Conservation (phyloP, 1,284 basidiomycete species). For the Anthracocystis panici-leucophaei region DNA sequence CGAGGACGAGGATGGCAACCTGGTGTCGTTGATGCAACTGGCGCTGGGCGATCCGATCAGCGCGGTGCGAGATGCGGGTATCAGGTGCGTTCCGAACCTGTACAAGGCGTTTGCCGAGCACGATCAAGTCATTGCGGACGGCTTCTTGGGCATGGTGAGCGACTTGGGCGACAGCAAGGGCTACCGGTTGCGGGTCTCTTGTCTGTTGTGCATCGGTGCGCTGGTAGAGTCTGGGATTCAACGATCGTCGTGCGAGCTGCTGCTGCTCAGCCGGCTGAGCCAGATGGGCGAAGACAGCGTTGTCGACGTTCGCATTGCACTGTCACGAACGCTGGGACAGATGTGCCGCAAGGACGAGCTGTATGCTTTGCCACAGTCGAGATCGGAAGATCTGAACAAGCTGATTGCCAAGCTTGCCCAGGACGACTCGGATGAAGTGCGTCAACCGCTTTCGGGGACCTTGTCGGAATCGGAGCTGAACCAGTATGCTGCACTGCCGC, state of each 20-base stretch:
- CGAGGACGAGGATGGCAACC: slow-evolving; percentile 66
- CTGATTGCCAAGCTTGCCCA: slow-evolving; percentile 54
- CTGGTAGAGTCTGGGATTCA: slow-evolving; percentile 58
- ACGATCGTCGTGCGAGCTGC: slow-evolving; percentile 73
- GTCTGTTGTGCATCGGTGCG: slow-evolving; percentile 55
- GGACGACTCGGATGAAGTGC: slow-evolving; percentile 61
- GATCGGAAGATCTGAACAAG: slow-evolving; percentile 44
- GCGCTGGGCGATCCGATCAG: slow-evolving; percentile 84
- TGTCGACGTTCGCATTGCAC: slow-evolving; percentile 86
- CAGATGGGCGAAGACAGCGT: slow-evolving; percentile 79
- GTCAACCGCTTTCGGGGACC: slow-evolving; percentile 43
- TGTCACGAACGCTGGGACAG: slow-evolving; percentile 78
- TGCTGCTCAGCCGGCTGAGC: slow-evolving; percentile 76
- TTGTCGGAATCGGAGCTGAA: slow-evolving; percentile 37
- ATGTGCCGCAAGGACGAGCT: slow-evolving; percentile 70
- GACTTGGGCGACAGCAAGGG: slow-evolving; percentile 59
- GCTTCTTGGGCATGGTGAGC: slow-evolving; percentile 66
- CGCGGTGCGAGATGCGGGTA: slow-evolving; percentile 83
- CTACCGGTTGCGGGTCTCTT: slow-evolving; percentile 65
- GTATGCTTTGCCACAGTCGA: slow-evolving; percentile 60
- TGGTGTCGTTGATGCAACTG: slow-evolving; percentile 74
- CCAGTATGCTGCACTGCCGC: slow-evolving; percentile 2
- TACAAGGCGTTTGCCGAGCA: slow-evolving; percentile 58
- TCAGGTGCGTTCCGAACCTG: slow-evolving; percentile 73
- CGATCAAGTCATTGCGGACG: slow-evolving; percentile 58